These are phyloP conservation scores for Nothophoma quercina DNA, from an alignment of 2,329 filamentous ascomycete species.

Conservation along the genomic window DNA sequence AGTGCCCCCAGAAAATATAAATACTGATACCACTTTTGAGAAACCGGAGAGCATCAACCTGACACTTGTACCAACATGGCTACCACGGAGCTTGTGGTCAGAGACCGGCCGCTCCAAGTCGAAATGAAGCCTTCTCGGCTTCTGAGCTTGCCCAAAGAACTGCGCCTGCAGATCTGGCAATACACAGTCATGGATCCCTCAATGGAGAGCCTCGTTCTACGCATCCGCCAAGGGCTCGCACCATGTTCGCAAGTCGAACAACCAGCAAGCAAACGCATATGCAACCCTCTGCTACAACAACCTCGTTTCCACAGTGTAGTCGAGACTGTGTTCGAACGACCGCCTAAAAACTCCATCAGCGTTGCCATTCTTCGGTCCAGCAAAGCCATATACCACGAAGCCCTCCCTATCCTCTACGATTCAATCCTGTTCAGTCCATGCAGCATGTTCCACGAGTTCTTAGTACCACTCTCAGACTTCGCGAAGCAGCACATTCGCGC, in stretches of 20 bases:
- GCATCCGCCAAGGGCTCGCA: not conserved
- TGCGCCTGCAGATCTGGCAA: constrained; percentile 34
- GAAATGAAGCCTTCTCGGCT: constrained; percentile 8
- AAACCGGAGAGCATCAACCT: no score
- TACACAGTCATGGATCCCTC: not conserved
- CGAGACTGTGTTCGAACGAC: constrained; percentile 6
- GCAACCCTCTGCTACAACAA: not conserved
- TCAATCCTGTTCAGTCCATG: constrained; percentile 24
- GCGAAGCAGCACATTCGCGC: constrained; percentile 26
- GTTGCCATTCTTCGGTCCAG: constrained; percentile 23
- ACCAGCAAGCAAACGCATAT: no score
- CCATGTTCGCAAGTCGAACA: no score
- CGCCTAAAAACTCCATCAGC: constrained; percentile 9
- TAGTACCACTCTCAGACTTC: constrained; percentile 22
- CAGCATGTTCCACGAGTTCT: constrained; percentile 32
- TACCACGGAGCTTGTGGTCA: not conserved
- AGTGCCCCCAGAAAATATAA: no score
- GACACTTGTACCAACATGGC: no score
- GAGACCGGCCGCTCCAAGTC: not conserved
- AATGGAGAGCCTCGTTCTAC: not conserved
- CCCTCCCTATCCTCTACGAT: constrained; percentile 34
- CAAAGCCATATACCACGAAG: constrained; percentile 32
- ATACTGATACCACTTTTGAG: no score
- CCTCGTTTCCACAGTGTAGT: not conserved
- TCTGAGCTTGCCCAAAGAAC: constrained; percentile 30